Percentiles rank a stretch among this genome's conserved stretches.
Evolutionary conservation across 2,329 filamentous ascomycete genomes (phyloP).

Genomic region (Penicillium sp.): DNA sequence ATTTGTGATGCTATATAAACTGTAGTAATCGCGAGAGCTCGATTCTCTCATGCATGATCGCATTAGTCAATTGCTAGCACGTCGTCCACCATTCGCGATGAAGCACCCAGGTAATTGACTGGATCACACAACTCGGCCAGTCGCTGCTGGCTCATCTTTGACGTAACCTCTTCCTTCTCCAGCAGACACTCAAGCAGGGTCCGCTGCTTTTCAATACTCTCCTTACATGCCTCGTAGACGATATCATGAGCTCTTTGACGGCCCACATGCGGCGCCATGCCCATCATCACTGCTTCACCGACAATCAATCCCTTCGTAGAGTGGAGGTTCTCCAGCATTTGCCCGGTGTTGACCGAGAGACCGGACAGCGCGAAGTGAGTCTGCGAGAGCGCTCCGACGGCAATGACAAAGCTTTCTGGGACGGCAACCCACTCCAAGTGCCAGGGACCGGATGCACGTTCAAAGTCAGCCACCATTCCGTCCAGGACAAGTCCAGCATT

Average conservation of each 20-base stretch:
- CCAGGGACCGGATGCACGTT: conserved; percentile 59
- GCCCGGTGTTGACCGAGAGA: conserved; percentile 50
- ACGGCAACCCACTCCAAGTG: conserved; percentile 59
- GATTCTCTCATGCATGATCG: not conserved
- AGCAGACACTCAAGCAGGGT: conserved; percentile 47
- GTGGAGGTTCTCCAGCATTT: conserved; percentile 53
- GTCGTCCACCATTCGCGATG: conserved; percentile 34
- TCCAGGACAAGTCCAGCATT: conserved; percentile 55
- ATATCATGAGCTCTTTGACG: conserved; percentile 56
- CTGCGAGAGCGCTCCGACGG: conserved; percentile 54
- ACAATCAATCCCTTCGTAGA: conserved; percentile 56
- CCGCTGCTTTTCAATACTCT: conserved; percentile 47
- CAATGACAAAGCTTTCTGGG: conserved; percentile 54
- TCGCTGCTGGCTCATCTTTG: conserved; percentile 45
- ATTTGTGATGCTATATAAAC: not conserved
- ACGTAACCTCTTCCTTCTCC: conserved; percentile 41
- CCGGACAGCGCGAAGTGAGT: conserved; percentile 54
- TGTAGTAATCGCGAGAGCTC: not conserved
- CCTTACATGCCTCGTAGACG: conserved; percentile 56
- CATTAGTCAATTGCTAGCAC: conserved; percentile 21
- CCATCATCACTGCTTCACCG: conserved; percentile 62
- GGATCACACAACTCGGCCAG: conserved; percentile 58
- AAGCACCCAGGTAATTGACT: conserved; percentile 45
- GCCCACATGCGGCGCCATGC: conserved; percentile 53
- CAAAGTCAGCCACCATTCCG: conserved; percentile 58